Percentiles rank a stretch among this genome's conserved stretches.
Evolutionary conservation across 768 basidiomycete genomes (phyloP).

Genomic region (Rhodosporidiobolus sp.): DNA sequence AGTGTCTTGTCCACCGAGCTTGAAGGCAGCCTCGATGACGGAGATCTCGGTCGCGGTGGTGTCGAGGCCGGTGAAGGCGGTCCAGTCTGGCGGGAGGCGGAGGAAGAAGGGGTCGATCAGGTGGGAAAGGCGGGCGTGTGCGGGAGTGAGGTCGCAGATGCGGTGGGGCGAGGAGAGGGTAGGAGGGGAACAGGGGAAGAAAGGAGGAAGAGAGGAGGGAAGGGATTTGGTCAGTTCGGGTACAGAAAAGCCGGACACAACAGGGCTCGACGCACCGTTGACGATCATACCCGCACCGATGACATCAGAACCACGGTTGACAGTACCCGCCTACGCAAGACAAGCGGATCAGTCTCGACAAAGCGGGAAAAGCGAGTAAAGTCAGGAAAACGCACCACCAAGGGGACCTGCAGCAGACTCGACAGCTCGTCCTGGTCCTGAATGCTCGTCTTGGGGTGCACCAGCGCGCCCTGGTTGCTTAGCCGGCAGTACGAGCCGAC

Average conservation of each 20-base stretch:
- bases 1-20: constrained; percentile 73
- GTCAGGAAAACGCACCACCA: constrained; percentile 71
- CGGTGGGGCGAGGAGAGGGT: background rate
- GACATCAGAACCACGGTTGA: constrained; percentile 97
- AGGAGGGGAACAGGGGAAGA: background rate
- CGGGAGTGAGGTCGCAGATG: background rate
- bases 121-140: background rate
- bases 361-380: too few species aligned
- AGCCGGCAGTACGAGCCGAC: constrained; percentile 94
- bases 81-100: constrained; percentile 62
- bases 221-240: too few species aligned
- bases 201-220: background rate
- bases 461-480: constrained; percentile 94
- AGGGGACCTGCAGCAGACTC: constrained; percentile 83
- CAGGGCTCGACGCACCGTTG: constrained; percentile 56
- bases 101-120: background rate
- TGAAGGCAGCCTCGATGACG: constrained; percentile 92
- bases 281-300: constrained; percentile 96
- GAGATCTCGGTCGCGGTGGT: constrained; percentile 99
- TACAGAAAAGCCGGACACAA: too few species aligned
- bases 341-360: background rate
- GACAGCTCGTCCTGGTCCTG: constrained; percentile 98
- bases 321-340: constrained; percentile 76
- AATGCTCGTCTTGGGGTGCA: constrained; percentile 94
- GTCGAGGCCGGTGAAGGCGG: constrained; percentile 96